Evolutionary conservation across 768 basidiomycete genomes (phyloP).

Genomic region (Agrocybe praecox): DNA sequence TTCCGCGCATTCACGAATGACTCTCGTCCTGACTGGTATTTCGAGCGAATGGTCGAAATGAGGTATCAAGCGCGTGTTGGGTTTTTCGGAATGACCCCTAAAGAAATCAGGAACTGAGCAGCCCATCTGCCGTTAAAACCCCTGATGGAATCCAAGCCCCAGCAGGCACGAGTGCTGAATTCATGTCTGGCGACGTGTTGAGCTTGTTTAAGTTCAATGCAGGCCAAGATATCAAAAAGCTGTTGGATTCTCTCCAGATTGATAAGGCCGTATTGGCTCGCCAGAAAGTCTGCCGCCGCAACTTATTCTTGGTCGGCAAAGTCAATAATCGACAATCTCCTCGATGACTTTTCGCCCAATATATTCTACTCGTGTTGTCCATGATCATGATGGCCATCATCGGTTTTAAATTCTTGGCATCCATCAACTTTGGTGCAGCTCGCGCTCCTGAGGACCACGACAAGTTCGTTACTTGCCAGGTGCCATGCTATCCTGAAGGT

Average conservation of each 20-base stretch:
- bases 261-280: slow-evolving; percentile 59
- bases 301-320: slow-evolving; percentile 89
- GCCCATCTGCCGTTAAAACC: slow-evolving; percentile 57
- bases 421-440: slow-evolving; percentile 77
- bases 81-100: slow-evolving; percentile 82
- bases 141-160: slow-evolving; percentile 50
- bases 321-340: slow-evolving; percentile 91
- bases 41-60: slow-evolving; percentile 91
- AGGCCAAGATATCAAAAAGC: slow-evolving; percentile 82
- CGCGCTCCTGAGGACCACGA: slow-evolving; percentile 94
- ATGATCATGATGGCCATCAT: slow-evolving; percentile 93
- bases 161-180: slow-evolving; percentile 46
- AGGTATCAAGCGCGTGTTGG: slow-evolving; percentile 88
- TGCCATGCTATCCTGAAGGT: slow-evolving; percentile 98
- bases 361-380: slow-evolving; percentile 88
- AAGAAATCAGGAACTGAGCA: slow-evolving; percentile 71
- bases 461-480: slow-evolving; percentile 97
- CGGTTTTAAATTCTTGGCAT: slow-evolving; percentile 94
- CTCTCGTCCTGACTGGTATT: slow-evolving; percentile 97
- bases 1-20: slow-evolving; percentile 91
- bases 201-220: slow-evolving; percentile 75
- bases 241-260: slow-evolving; percentile 63
- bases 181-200: slow-evolving; percentile 74
- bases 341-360: slow-evolving; percentile 89
- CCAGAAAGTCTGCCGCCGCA: slow-evolving; percentile 89